These are phyloP conservation scores for Funneliformis mosseae DNA, from an alignment of 192 early-diverging fungal genomes.

Conservation along the genomic window DNA sequence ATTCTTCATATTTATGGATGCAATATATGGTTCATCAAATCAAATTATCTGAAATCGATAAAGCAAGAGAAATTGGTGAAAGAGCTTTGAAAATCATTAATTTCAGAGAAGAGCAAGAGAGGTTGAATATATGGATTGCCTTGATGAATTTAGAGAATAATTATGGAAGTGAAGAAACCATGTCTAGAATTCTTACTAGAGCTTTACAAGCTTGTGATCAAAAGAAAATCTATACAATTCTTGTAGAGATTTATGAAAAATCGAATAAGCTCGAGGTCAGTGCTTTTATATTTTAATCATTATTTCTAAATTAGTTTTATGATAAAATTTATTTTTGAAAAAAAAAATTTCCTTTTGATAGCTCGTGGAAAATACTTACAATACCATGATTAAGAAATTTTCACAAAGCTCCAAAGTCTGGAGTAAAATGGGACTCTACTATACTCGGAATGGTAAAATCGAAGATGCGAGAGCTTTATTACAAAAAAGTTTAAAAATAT, in stretches of 20 bases:
- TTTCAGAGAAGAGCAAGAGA: slow-evolving; percentile 92
- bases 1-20: slow-evolving; percentile 97
- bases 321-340: not conserved
- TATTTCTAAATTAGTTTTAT: slow-evolving; percentile 13
- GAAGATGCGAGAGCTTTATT: slow-evolving; percentile 82
- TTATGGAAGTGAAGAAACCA: slow-evolving; percentile 82
- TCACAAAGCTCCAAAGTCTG: slow-evolving; percentile 89
- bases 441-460: slow-evolving; percentile 70
- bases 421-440: slow-evolving; percentile 82
- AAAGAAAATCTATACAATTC: slow-evolving; percentile 84
- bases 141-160: slow-evolving; percentile 94
- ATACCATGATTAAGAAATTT: slow-evolving; percentile 83
- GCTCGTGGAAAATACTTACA: slow-evolving; percentile 70
- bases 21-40: slow-evolving; percentile 99
- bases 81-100: slow-evolving; percentile 91
- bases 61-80: slow-evolving; percentile 92
- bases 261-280: slow-evolving; percentile 72
- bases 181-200: slow-evolving; percentile 84
- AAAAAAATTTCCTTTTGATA: too few relatives aligned
- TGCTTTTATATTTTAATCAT: not conserved
- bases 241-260: slow-evolving; percentile 89
- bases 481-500: slow-evolving; percentile 73
- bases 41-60: slow-evolving; percentile 87
- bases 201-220: slow-evolving; percentile 85
- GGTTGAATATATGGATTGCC: slow-evolving; percentile 98